Percentiles rank a stretch among this genome's conserved stretches.
Conservation (phyloP, 768 basidiomycete genomes). For the Lenzites betulinus region DNA sequence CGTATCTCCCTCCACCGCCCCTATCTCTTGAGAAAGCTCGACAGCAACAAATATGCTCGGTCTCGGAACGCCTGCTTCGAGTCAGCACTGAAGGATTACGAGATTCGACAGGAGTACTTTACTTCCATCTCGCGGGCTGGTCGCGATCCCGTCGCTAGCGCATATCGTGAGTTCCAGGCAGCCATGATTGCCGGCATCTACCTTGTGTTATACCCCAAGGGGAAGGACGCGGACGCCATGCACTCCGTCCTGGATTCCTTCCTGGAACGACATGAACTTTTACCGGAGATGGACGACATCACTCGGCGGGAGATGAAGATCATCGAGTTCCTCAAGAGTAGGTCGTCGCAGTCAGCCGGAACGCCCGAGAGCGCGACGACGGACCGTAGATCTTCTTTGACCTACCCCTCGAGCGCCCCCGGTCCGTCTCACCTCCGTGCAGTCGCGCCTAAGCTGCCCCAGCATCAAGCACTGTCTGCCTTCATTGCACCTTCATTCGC, state of each 20-base stretch:
- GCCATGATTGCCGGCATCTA: conserved; percentile 91
- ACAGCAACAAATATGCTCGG: conserved; percentile 77
- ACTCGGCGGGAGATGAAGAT: conserved; percentile 82
- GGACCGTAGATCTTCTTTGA: conserved; percentile 13
- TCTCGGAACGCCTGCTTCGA: conserved; percentile 90
- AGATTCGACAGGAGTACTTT: conserved; percentile 71
- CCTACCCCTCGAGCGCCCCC: conserved; percentile 4
- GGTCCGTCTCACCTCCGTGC: conserved; percentile 5
- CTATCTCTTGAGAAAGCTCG: conserved; percentile 78
- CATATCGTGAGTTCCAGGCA: conserved; percentile 85
- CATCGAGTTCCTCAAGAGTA: conserved; percentile 77
- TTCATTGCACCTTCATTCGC: conserved; percentile 24
- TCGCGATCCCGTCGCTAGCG: conserved; percentile 72
- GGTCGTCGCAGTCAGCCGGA: conserved; percentile 57
- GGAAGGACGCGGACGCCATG: conserved; percentile 69
- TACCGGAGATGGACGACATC: conserved; percentile 76
- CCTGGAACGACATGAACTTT: conserved; percentile 61
- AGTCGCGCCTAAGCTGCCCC: conserved; percentile 5
- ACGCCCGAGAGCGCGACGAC: conserved; percentile 16
- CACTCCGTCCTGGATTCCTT: conserved; percentile 79
- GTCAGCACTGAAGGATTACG: conserved; percentile 84
- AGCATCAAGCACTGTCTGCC: conserved; percentile 23
- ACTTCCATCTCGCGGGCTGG: conserved; percentile 62
- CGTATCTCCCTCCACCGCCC: conserved; percentile 85
- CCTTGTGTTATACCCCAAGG: conserved; percentile 76